Conservation (phyloP, 805 yeast genomes). For the Hanseniaspora jakobsenii region DNA sequence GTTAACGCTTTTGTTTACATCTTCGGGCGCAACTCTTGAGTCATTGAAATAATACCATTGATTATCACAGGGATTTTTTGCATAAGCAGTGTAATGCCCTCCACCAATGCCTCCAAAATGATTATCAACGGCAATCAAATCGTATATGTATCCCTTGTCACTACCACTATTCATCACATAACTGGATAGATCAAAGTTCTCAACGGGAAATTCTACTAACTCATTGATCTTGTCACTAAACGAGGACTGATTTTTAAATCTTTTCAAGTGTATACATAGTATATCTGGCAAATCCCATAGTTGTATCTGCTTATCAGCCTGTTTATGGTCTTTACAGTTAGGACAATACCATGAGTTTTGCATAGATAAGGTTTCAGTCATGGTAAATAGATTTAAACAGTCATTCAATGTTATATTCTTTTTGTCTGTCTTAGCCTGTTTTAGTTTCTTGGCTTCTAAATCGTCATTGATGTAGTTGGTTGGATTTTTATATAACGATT, state of each 20-base stretch:
- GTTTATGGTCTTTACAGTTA: conserved; percentile 71
- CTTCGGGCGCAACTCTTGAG: conserved; percentile 51
- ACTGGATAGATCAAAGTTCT: conserved; percentile 60
- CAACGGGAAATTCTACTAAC: conserved; percentile 76
- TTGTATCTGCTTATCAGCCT: conserved; percentile 82
- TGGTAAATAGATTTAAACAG: conserved; percentile 62
- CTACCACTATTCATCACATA: conserved; percentile 32
- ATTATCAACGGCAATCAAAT: conserved; percentile 84
- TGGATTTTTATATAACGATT: conserved; percentile 17
- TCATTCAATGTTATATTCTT: conserved; percentile 50
- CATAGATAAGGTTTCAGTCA: conserved; percentile 73
- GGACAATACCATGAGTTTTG: conserved; percentile 94
- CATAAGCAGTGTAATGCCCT: conserved; percentile 91
- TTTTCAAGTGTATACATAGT: conserved; percentile 73
- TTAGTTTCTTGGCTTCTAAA: conserved; percentile 1
- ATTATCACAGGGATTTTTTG: conserved; percentile 59
- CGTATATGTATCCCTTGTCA: conserved; percentile 44
- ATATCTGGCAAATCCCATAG: conserved; percentile 92
- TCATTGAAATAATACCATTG: conserved; percentile 90
- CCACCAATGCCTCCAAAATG: conserved; percentile 96
- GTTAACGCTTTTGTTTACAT: conserved; percentile 49
- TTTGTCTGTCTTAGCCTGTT: conserved; percentile 24
- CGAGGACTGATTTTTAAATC: conserved; percentile 74
- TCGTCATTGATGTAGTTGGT: background rate
- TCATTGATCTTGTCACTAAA: conserved; percentile 83